phyloP scores from a whole-genome alignment of 208 protist species.

The Acanthamoeba royreba region DNA sequence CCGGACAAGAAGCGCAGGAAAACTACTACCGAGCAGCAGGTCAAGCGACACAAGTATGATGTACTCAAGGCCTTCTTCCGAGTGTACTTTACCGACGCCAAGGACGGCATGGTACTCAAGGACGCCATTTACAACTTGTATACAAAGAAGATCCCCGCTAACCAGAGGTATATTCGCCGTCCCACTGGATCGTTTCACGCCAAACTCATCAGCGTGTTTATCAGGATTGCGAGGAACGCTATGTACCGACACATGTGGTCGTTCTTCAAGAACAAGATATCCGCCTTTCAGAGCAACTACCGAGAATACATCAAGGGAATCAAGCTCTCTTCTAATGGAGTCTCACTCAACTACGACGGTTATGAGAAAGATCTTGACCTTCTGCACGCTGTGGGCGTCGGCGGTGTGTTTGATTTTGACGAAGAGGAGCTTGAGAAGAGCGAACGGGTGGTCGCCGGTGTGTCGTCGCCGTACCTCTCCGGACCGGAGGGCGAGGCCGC shows the following conservation, averaged over 20 bases:
- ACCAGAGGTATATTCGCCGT: no score
- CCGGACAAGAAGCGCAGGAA: neutral
- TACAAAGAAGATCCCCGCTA: neutral
- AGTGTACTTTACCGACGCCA: neutral
- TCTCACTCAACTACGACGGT: constrained; percentile 8
- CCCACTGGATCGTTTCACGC: no score
- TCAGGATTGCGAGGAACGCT: neutral
- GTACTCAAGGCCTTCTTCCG: neutral
- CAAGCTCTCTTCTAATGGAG: neutral
- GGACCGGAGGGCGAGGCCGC: no score
- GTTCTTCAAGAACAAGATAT: constrained; percentile 40
- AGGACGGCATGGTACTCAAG: neutral
- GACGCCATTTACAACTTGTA: neutral
- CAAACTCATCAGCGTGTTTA: no score
- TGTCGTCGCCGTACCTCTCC: constrained; percentile 11
- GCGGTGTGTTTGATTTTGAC: neutral
- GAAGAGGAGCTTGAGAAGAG: constrained; percentile 31
- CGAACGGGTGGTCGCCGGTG: neutral
- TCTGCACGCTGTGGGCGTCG: neutral
- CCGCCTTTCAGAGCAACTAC: constrained; percentile 34
- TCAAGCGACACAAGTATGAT: neutral
- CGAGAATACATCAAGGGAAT: constrained; percentile 17
- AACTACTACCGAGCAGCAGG: neutral
- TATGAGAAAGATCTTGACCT: constrained; percentile 22
- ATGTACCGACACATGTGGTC: constrained; percentile 44